Evolutionary conservation across 106 monocot species (phyloP).

Genomic region (Phalaenopsis aphrodite): DNA sequence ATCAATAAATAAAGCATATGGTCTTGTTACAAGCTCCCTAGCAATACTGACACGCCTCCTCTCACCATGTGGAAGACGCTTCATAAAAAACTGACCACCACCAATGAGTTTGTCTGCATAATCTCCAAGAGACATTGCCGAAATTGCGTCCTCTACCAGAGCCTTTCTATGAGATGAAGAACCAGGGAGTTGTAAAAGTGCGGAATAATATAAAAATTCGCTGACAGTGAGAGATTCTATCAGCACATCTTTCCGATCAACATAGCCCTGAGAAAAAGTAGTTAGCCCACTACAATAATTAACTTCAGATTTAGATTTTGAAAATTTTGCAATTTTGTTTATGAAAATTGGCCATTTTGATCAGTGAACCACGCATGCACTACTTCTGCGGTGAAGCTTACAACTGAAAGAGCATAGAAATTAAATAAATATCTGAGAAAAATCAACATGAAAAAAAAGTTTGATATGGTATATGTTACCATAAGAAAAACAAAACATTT

Average conservation of each 20-base stretch:
- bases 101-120: slow-evolving; percentile 82
- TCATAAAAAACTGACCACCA: slow-evolving; percentile 76
- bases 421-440: not conserved
- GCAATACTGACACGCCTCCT: slow-evolving; percentile 89
- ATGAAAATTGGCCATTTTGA: not conserved
- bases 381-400: not conserved
- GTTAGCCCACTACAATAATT: not conserved
- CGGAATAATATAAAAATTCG: slow-evolving; percentile 78
- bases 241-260: slow-evolving; percentile 72
- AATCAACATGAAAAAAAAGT: not conserved
- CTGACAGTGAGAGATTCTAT: slow-evolving; percentile 89
- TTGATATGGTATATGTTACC: not conserved
- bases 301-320: not conserved
- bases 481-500: not conserved
- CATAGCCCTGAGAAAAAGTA: slow-evolving; percentile 65
- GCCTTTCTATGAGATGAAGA: slow-evolving; percentile 70
- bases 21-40: slow-evolving; percentile 86
- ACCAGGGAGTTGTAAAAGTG: slow-evolving; percentile 90
- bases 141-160: slow-evolving; percentile 77
- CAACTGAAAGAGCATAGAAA: not conserved
- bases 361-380: not conserved
- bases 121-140: slow-evolving; percentile 89
- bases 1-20: slow-evolving; percentile 83
- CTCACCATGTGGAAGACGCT: slow-evolving; percentile 75
- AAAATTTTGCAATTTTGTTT: not conserved